Evolutionary conservation across 352 stramenopile genomes (phyloP).

Genomic region (Peronospora tabacina): DNA sequence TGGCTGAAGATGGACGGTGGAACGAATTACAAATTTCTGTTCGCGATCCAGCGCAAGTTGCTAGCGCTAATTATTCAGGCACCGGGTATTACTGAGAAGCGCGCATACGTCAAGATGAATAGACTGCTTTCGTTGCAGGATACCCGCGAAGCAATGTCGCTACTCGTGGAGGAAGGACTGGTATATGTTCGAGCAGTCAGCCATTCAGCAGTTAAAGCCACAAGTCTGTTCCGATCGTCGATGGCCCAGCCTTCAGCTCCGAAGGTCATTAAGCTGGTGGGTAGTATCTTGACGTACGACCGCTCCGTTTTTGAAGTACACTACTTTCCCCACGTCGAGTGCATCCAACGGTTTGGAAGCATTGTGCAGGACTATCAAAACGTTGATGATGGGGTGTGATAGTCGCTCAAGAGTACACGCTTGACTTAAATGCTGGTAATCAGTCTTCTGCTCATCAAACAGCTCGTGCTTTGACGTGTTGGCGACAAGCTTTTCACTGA

Average conservation of each 20-base stretch:
- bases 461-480: conserved; percentile 5
- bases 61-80: conserved; percentile 43
- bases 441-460: not conserved
- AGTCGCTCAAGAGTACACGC: conserved; percentile 3
- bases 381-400: conserved; percentile 23
- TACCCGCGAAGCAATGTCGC: conserved; percentile 53
- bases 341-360: conserved; percentile 71
- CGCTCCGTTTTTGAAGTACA: conserved; percentile 42
- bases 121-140: conserved; percentile 64
- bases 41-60: conserved; percentile 70
- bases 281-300: conserved; percentile 43
- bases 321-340: conserved; percentile 75
- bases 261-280: conserved; percentile 37
- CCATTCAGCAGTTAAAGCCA: not conserved
- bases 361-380: conserved; percentile 70
- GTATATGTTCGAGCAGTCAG: conserved; percentile 49
- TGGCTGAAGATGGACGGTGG: conserved; percentile 80
- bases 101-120: conserved; percentile 44
- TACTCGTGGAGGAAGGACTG: conserved; percentile 65
- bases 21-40: conserved; percentile 67
- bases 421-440: not conserved
- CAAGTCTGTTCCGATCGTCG: conserved; percentile 29
- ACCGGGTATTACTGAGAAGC: conserved; percentile 57
- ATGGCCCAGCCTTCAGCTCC: conserved; percentile 5
- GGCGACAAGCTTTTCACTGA: conserved; percentile 33